Evolutionary conservation across 208 protist genomes (phyloP), one percentile per base, ranked within the genome.

Genomic region (Angomonas desouzai): DNA sequence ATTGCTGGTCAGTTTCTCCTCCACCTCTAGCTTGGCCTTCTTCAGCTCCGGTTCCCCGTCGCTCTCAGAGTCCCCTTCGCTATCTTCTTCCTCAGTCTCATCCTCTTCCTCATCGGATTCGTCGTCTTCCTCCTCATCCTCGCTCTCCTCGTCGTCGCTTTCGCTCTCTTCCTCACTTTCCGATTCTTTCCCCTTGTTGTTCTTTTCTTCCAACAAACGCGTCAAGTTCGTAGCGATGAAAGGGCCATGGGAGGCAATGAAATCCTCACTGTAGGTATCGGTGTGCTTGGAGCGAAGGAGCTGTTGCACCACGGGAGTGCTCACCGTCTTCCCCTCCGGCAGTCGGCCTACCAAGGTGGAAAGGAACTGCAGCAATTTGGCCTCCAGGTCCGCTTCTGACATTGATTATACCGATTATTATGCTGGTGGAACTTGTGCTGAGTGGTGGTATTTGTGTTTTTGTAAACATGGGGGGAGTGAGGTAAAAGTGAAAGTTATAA

Each of bases 261-360:
- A 92, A 3, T 76, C 74, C 25, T 79, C 77, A 1, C 74, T 61
- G 66, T 88, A 94, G 30, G 75, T 67, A 38, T 66, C 70, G 0
- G 55, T 47, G 64, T 91, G 92, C 72, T 87, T 92, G 43, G 51
- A 53, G 30, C 70, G 65, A 11, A 95, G 75, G 1, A 95, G 72
- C 61, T 92, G 76, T 70, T 81, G 64, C 23, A 90, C 78, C 0
- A 95, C 81, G 1, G 76, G 66, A 22, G 78, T 65, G n/a, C 79
- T 75, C 4, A 95, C 56, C 43, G 71, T 76, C 72, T 92, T 95
- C 62, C 85, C 87, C 29, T 66, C 73, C 11, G 89, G 85, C 29
- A 92, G 73, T 13, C 81, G 80, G 27, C 66, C 67, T 56, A 86
- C 62, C 74, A 95, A 89, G 38, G 79, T 64, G 27, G 76, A 70